phyloP scores from a whole-genome alignment of 805 yeast genomes.

The Wickerhamiella occidentalis region DNA sequence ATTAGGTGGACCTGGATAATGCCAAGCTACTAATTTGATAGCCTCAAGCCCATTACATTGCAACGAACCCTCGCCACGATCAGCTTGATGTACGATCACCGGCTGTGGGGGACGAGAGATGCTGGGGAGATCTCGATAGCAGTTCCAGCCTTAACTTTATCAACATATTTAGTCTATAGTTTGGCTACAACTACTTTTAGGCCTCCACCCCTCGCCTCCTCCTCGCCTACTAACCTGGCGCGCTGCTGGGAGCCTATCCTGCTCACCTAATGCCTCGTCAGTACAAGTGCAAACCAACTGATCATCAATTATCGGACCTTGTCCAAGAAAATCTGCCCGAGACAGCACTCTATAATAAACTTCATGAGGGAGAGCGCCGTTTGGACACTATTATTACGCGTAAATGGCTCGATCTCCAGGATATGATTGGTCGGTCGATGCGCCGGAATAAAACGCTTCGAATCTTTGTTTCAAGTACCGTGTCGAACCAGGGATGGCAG shows the following conservation, averaged over 20 bases:
- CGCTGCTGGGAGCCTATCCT: too few species aligned
- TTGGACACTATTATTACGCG: slow-evolving; percentile 72
- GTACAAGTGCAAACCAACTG: slow-evolving; percentile 37
- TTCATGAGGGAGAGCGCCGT: slow-evolving; percentile 69
- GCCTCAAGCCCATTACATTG: too few species aligned
- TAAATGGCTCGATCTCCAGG: slow-evolving; percentile 77
- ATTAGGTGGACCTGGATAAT: too few species aligned
- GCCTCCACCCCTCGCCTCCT: not conserved
- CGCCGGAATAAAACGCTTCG: slow-evolving; percentile 51
- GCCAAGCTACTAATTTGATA: too few species aligned
- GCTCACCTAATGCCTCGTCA: slow-evolving; percentile 15
- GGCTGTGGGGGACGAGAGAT: too few species aligned
- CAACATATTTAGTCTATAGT: too few species aligned
- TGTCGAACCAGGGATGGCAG: slow-evolving; percentile 88
- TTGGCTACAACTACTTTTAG: too few species aligned
- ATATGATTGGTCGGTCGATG: slow-evolving; percentile 40
- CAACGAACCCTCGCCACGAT: too few species aligned
- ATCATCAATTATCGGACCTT: slow-evolving; percentile 38
- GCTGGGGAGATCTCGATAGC: too few species aligned
- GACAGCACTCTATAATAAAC: slow-evolving; percentile 54
- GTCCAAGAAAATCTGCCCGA: slow-evolving; percentile 47
- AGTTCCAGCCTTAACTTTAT: too few species aligned
- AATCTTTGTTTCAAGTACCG: slow-evolving; percentile 67
- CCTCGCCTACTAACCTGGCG: too few species aligned
- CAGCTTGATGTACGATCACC: too few species aligned